These are phyloP conservation scores for Anethum foeniculum DNA, from an alignment of 140 eudicot species.

Conservation along the genomic window DNA sequence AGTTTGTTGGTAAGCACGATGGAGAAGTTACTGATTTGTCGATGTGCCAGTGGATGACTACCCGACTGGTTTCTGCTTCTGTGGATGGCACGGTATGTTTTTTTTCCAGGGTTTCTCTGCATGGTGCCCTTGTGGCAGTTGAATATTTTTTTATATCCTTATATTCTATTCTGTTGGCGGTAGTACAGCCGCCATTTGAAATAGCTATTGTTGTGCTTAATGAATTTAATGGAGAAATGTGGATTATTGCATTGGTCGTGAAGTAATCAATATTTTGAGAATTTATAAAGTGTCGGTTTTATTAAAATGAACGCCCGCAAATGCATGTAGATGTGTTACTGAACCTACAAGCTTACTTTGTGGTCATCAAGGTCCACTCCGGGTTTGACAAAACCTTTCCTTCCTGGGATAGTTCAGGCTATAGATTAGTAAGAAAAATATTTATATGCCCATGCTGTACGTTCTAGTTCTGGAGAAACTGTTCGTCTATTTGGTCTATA, in stretches of 20 bases:
- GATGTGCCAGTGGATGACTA: slow-evolving; percentile 99
- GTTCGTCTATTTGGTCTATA: neutral
- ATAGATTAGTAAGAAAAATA: neutral
- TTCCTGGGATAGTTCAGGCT: neutral
- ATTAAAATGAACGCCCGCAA: neutral
- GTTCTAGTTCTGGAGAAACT: neutral
- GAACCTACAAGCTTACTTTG: neutral
- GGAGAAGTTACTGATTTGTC: slow-evolving; percentile 97
- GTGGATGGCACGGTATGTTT: slow-evolving; percentile 90
- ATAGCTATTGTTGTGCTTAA: neutral
- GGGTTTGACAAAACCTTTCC: neutral
- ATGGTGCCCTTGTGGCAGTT: neutral
- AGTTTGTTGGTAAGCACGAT: slow-evolving; percentile 93
- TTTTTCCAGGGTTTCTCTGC: neutral
- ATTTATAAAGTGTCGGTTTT: neutral
- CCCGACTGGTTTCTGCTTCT: slow-evolving; percentile 94
- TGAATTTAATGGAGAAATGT: neutral
- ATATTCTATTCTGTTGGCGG: neutral
- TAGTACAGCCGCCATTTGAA: neutral
- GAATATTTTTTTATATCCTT: neutral
- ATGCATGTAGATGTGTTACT: neutral
- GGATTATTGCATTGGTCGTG: neutral
- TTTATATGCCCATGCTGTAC: neutral
- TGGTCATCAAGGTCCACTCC: neutral
- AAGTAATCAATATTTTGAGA: neutral